Evolutionary conservation across 805 yeast genomes (phyloP).

Genomic region (Barnettozyma populi): DNA sequence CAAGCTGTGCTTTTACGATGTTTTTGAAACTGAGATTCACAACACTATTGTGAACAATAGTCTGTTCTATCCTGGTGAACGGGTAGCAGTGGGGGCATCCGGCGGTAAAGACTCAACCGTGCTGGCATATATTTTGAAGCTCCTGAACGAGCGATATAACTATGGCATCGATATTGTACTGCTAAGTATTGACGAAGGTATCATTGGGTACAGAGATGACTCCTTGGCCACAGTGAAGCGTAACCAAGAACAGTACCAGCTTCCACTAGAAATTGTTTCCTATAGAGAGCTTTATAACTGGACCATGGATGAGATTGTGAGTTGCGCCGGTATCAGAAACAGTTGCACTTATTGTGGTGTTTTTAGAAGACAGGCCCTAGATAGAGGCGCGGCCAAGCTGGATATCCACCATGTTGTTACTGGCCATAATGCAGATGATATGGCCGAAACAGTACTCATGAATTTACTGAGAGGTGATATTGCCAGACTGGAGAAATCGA

Average conservation of each 20-base stretch:
- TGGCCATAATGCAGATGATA: constrained; percentile 98
- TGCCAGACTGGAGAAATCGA: constrained; percentile 84
- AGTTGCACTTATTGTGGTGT: constrained; percentile 99
- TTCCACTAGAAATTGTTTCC: constrained; percentile 76
- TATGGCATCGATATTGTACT: constrained; percentile 84
- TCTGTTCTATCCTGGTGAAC: constrained; percentile 75
- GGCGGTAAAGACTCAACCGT: constrained; percentile 99
- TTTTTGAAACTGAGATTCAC: constrained; percentile 94
- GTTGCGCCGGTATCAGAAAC: constrained; percentile 87
- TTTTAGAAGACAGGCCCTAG: constrained; percentile 90
- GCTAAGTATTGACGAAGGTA: constrained; percentile 92
- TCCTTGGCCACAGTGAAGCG: constrained; percentile 95
- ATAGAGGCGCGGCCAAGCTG: constrained; percentile 86
- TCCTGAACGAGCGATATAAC: constrained; percentile 79
- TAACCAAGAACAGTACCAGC: constrained; percentile 77
- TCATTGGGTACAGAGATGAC: constrained; percentile 94
- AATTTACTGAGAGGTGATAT: constrained; percentile 93
- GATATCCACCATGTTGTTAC: constrained; percentile 90
- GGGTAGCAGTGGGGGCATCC: constrained; percentile 95
- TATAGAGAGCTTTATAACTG: constrained; percentile 88
- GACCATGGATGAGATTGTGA: constrained; percentile 98
- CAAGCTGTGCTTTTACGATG: constrained; percentile 81
- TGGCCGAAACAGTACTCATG: constrained; percentile 98
- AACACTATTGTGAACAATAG: constrained; percentile 69
- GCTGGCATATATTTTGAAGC: constrained; percentile 78